Evolutionary conservation across 2,329 filamentous ascomycete genomes (phyloP), one percentile per base, ranked within the genome.

Genomic region (Aspergillus fumigatiaffinis): DNA sequence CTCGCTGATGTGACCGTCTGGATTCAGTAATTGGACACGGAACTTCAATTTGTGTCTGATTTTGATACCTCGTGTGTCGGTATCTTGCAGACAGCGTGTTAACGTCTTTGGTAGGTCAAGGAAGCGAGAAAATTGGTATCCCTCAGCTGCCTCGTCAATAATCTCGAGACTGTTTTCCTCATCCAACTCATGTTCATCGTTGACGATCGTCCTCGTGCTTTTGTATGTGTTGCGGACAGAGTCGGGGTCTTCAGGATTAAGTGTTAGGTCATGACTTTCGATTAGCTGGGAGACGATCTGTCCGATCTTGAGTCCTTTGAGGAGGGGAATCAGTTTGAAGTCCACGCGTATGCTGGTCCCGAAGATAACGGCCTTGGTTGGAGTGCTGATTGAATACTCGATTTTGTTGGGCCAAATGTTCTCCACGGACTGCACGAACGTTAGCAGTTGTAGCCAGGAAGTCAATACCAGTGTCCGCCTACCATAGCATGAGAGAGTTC

Each of bases 341-440:
- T 96, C 87, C 58, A 96, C 82, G 1, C 87, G 86, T 51, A 97
- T 87, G 23, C 83, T 83, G n/a, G 91, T 95, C 51, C 94, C 94
- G 67, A 97, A 96, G 20, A 96, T 89, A 54, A 96, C 88, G 1
- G 94, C 94, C 77, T 97, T 97, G 68, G 91, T 92, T 0, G 94
- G 93, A 10, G 96, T 90, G 57, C 91, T 86, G 61, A 99, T 92
- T 29, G 91, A 93, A 77, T 99, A 99, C 72, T 96, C 91, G 66
- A 97, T 85, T 80, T 99, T 99, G 79, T 96, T 94, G 5, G 92
- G 90, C 94, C 94, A 99, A 62, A 96, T 89, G 70, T 97, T 97
- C 75, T 97, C 92, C 62, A 97, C 92, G 61, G 90, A 82, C 79
- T 84, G 56, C 23, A 65, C 50, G 38, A 48, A 51, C 25, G 14